Conservation (phyloP, 345 rosid species). For the Gossypium turneri region DNA sequence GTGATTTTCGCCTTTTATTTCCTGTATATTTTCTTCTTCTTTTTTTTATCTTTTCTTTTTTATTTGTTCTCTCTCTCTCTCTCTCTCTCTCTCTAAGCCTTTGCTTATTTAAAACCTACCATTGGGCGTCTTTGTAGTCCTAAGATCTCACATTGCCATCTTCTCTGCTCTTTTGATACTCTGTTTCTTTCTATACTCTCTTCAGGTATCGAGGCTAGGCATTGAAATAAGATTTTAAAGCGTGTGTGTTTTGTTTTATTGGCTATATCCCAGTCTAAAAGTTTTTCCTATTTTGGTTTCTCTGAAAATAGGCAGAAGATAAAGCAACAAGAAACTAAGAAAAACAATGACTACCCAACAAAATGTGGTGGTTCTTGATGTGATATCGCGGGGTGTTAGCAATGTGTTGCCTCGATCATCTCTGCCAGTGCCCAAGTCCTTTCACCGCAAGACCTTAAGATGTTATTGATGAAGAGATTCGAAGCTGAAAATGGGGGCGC, state of each 20-base stretch:
- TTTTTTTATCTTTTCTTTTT: neutral
- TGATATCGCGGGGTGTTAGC: slow-evolving; percentile 36
- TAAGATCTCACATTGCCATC: slow-evolving; percentile 15
- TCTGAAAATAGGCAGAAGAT: slow-evolving; percentile 3
- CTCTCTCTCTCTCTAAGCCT: neutral
- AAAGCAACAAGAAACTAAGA: neutral
- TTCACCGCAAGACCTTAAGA: slow-evolving; percentile 32
- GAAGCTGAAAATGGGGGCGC: slow-evolving; percentile 38
- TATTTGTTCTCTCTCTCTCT: neutral
- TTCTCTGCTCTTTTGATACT: slow-evolving; percentile 22
- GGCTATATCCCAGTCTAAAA: neutral
- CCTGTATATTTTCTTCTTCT: neutral
- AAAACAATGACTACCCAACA: slow-evolving; percentile 65
- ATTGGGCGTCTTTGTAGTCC: neutral
- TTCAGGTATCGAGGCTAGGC: neutral
- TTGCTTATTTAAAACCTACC: slow-evolving; percentile 10
- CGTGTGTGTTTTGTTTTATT: neutral
- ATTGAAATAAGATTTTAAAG: neutral
- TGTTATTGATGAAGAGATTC: slow-evolving; percentile 37
- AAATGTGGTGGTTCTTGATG: slow-evolving; percentile 56
- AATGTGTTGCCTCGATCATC: slow-evolving; percentile 38
- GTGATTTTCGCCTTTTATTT: slow-evolving; percentile 17
- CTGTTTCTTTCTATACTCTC: slow-evolving; percentile 23
- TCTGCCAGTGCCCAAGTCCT: slow-evolving; percentile 29
- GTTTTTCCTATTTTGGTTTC: neutral